Evolutionary conservation across 257 asterid species (phyloP), one percentile per base, ranked within the genome.

Genomic region (Verbena officinalis): DNA sequence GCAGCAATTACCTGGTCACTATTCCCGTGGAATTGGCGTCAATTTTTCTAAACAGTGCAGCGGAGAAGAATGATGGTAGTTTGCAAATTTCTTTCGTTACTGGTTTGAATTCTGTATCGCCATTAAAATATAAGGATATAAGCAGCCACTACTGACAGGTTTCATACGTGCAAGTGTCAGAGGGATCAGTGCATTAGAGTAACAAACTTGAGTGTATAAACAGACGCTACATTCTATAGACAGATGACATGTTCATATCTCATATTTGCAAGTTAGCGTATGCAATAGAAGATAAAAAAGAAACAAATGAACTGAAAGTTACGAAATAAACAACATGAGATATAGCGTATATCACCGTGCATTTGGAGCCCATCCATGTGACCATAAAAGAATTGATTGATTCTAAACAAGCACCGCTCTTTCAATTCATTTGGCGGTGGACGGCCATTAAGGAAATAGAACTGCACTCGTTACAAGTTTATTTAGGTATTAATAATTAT

Each of bases 31-130:
- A 17, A 65, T 74, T 80, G 53, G 72, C 77, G 62, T 94, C 97
- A 24, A 90, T 94, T 80, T 86, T 94, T 75, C 77, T 81, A 80
- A 94, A 94, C 56, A 94, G 92, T 39, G 83, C 88, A 43, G 87
- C 40, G 21, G 99, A 94, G 83, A 94, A 88, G 86, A 94, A 94
- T 55, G 99, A 88, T 13, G 99, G 99, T 22, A 94, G 96, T 92
- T 94, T 94, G 90, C 99, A 94, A n/a, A 94, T 84, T 77, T 94
- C 99, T 77, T 90, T 90, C 0, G 96, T 90, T 66, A 94, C 85
- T 14, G 86, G 95, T 77, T 94, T 94, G 71, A 94, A 88, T 80
- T 94, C 99, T 94, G 94, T 72, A 59, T 73, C 49, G 71, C 64
- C 67, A 79, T 19, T 42, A 53, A 73, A 69, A 55, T 2, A 52